Conservation (phyloP, 2,329 filamentous ascomycete species). For the Aspergillaceae sp. region DNA sequence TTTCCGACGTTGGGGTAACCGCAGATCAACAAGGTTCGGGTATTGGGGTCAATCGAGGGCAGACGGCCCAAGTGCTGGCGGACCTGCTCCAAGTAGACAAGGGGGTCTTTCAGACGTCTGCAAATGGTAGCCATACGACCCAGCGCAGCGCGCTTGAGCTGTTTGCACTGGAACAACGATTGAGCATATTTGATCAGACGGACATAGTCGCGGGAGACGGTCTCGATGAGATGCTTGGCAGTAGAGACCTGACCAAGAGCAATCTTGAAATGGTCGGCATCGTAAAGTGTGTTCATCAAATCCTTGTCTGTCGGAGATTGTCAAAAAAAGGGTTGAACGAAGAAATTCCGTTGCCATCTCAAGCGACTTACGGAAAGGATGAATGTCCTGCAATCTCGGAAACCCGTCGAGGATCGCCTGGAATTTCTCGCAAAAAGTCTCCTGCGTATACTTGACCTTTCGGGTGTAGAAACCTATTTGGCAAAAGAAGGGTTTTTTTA, state of each 20-base stretch:
- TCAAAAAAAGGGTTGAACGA: conserved; percentile 10
- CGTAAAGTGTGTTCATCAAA: conserved; percentile 94
- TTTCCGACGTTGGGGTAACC: conserved; percentile 98
- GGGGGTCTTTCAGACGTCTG: conserved; percentile 86
- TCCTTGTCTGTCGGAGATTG: conserved; percentile 50
- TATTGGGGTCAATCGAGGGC: conserved; percentile 97
- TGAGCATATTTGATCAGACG: conserved; percentile 94
- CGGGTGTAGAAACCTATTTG: conserved; percentile 76
- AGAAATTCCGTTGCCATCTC: conserved; percentile 1
- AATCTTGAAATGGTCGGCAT: conserved; percentile 95
- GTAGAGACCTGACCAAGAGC: conserved; percentile 93
- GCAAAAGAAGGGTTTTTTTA: conserved; percentile 12
- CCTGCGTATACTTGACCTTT: conserved; percentile 96
- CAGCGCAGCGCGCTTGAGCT: conserved; percentile 89
- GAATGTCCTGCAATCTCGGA: conserved; percentile 84
- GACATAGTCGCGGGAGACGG: conserved; percentile 91
- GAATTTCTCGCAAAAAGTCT: conserved; percentile 94
- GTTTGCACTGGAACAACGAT: conserved; percentile 97
- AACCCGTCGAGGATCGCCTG: conserved; percentile 85
- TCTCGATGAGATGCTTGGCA: conserved; percentile 93
- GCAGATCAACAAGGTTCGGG: conserved; percentile 88
- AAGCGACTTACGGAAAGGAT: conserved; percentile 65
- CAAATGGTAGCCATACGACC: conserved; percentile 98
- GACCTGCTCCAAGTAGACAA: conserved; percentile 92
- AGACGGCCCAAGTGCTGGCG: conserved; percentile 95